These are phyloP conservation scores for Wallacemonas rigidus DNA, from an alignment of 208 protist species.

Conservation along the genomic window DNA sequence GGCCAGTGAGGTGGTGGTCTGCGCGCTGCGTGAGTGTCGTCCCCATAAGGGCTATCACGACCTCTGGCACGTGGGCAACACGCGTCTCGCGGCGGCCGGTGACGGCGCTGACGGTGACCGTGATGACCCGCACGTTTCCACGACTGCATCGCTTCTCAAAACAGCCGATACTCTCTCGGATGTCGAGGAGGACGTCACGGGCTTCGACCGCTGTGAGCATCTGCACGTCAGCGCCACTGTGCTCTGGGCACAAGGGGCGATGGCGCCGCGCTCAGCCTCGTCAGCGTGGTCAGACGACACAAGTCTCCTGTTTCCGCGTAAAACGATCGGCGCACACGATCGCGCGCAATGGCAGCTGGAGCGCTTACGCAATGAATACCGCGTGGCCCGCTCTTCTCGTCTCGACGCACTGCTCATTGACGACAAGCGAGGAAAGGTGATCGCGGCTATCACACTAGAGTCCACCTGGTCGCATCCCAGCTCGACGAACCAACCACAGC, in stretches of 20 bases:
- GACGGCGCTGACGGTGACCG: background rate
- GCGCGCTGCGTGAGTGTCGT: constrained; percentile 58
- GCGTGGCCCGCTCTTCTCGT: constrained; percentile 51
- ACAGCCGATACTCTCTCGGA: constrained; percentile 23
- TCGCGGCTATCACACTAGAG: constrained; percentile 54
- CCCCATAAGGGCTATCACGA: constrained; percentile 59
- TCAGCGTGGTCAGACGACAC: background rate
- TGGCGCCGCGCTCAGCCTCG: constrained; percentile 9
- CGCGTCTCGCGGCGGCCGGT: background rate
- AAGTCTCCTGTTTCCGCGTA: constrained; percentile 3
- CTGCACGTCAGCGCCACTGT: constrained; percentile 44
- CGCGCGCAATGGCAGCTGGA: constrained; percentile 56
- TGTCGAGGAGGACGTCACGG: constrained; percentile 22
- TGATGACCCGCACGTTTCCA: background rate
- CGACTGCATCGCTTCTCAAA: constrained; percentile 9
- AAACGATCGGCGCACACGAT: constrained; percentile 41
- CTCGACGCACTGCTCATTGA: constrained; percentile 75
- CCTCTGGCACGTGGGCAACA: constrained; percentile 28
- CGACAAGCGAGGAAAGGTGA: constrained; percentile 37
- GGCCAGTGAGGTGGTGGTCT: constrained; percentile 64
- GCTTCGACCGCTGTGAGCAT: constrained; percentile 47
- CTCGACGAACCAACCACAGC: background rate
- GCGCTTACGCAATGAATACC: constrained; percentile 70
- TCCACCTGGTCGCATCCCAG: constrained; percentile 1
- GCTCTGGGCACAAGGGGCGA: constrained; percentile 54